Conservation (phyloP, 768 basidiomycete species). For the Suillus clintonianus region DNA sequence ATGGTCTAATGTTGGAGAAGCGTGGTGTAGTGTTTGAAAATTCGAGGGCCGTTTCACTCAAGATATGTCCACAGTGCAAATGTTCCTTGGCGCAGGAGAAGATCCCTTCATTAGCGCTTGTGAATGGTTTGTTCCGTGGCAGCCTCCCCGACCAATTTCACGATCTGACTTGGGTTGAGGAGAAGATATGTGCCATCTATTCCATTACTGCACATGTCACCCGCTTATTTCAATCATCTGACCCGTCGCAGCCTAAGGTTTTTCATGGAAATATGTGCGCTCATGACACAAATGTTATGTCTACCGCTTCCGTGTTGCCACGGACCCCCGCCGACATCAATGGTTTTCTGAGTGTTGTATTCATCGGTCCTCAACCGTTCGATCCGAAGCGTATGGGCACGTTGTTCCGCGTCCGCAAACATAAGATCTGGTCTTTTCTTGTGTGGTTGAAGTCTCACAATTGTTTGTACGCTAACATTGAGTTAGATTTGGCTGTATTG, state of each 20-base stretch:
- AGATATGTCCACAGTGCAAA: not conserved
- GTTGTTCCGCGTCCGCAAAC: not conserved
- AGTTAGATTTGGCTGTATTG: not conserved
- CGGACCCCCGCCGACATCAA: conserved; percentile 27
- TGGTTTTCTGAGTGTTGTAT: conserved; percentile 27
- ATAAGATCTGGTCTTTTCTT: conserved; percentile 7
- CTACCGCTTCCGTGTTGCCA: conserved; percentile 28
- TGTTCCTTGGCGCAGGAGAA: not conserved
- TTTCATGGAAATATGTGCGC: conserved; percentile 37
- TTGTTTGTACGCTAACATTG: not conserved
- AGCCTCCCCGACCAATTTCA: not conserved
- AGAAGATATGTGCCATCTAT: conserved; percentile 31
- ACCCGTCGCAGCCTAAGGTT: conserved; percentile 21
- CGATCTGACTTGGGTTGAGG: conserved; percentile 30
- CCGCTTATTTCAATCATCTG: conserved; percentile 24
- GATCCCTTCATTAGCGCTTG: too few relatives aligned
- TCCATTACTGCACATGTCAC: conserved; percentile 28
- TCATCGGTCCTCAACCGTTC: conserved; percentile 28
- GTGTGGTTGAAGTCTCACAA: conserved; percentile 6
- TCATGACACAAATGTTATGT: conserved; percentile 34
- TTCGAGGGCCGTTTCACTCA: not conserved
- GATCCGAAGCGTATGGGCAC: not conserved
- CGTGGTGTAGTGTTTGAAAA: not conserved
- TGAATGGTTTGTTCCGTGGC: conserved; percentile 1
- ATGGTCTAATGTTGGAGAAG: not conserved